A percentile compares a stretch with the other conserved stretches of the same genome.
Evolutionary conservation across 345 rosid genomes (phyloP).

Genomic region (Dipteronia sinensis): DNA sequence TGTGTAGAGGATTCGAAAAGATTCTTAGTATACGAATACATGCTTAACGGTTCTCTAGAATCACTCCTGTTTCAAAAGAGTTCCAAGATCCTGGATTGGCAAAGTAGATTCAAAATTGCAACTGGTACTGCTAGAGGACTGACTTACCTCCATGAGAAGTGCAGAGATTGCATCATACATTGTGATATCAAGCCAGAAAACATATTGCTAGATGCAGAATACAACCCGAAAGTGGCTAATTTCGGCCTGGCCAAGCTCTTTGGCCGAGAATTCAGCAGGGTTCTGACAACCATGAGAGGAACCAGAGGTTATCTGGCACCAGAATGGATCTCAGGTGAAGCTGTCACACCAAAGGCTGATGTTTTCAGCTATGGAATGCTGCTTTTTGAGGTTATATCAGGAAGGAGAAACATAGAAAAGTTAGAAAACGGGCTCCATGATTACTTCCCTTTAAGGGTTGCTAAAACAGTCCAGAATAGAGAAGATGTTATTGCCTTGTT

Average conservation of each 20-base stretch:
- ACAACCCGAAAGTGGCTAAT: conserved; percentile 19
- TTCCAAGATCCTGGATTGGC: conserved; percentile 13
- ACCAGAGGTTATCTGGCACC: conserved; percentile 19
- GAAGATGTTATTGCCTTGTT: conserved; percentile 22
- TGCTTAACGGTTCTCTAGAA: conserved; percentile 30
- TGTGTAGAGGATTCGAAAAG: conserved; percentile 12
- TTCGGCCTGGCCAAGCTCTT: conserved; percentile 16
- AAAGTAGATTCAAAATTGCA: conserved; percentile 21
- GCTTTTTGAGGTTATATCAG: conserved; percentile 27
- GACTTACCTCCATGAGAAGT: conserved; percentile 26
- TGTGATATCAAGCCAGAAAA: conserved; percentile 23
- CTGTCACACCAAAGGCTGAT: conserved; percentile 28
- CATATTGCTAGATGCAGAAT: conserved; percentile 18
- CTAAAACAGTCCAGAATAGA: conserved; percentile 6
- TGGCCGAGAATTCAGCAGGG: conserved; percentile 22
- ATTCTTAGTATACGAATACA: conserved; percentile 19
- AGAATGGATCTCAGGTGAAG: conserved; percentile 21
- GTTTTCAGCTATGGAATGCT: conserved; percentile 35
- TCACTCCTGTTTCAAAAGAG: conserved; percentile 4
- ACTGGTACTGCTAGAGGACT: conserved; percentile 23
- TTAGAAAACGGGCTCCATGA: not conserved
- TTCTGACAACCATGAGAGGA: conserved; percentile 26
- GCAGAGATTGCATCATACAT: conserved; percentile 18
- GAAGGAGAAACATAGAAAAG: conserved; percentile 22
- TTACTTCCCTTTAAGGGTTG: conserved; percentile 21